Conservation (phyloP, 768 basidiomycete genomes). For the Trametes cinnabarina region DNA sequence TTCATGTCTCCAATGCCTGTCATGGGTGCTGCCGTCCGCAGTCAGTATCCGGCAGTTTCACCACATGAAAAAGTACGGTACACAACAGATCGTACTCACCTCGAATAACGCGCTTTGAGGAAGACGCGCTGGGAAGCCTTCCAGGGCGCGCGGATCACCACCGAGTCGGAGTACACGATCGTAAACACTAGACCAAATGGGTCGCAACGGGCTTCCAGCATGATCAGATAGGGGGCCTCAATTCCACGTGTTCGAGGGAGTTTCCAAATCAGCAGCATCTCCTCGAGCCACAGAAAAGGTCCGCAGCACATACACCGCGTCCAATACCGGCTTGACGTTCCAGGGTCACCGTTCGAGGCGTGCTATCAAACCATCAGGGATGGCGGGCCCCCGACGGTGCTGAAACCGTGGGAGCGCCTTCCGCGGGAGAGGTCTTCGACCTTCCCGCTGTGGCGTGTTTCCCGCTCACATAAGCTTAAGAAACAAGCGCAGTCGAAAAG, state of each 20-base stretch:
- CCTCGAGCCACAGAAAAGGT: slow-evolving; percentile 4
- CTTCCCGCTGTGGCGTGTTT: background rate
- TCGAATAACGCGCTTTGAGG: background rate
- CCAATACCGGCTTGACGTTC: slow-evolving; percentile 1
- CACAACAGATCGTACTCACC: background rate
- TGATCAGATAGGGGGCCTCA: background rate
- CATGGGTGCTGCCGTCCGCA: slow-evolving; percentile 8
- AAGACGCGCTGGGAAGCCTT: background rate
- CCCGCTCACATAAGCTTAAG: background rate
- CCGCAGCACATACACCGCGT: slow-evolving; percentile 8
- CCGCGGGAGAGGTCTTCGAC: background rate
- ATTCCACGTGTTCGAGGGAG: slow-evolving; percentile 11
- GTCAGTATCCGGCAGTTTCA: background rate
- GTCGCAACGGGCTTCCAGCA: background rate
- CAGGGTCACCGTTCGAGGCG: background rate
- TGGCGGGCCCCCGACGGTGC: slow-evolving; percentile 14
- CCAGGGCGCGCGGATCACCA: background rate
- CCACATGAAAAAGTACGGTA: background rate
- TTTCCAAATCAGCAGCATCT: background rate
- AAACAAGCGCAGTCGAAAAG: background rate
- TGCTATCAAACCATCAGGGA: slow-evolving; percentile 14
- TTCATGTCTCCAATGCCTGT: slow-evolving; percentile 6
- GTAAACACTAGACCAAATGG: background rate
- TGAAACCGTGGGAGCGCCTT: slow-evolving; percentile 2
- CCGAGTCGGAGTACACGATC: background rate